Evolutionary conservation across 257 asterid genomes (phyloP), one percentile per base, ranked within the genome.

Genomic region (Hygrophila difformis): DNA sequence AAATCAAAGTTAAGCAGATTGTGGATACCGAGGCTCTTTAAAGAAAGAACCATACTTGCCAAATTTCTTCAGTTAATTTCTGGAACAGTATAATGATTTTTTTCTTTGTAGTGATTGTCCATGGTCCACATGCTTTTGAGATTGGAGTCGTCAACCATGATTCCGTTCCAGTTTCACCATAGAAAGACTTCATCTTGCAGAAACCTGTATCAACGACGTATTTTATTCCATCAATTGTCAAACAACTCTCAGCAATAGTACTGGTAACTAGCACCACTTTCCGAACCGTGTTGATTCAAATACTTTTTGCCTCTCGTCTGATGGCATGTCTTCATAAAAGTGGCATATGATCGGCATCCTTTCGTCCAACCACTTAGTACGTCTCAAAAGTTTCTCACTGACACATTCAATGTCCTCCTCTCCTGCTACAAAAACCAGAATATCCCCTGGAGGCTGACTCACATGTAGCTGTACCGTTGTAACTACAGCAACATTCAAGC

Each of bases 141-240:
- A 88, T 68, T 20, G 97, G 95, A 54, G 89, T 69, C 33, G 79
- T 59, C 71, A 81, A 51, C 47, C 84, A 56, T 18, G 94, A 78
- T 46, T 88, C 95, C 97, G 84, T 79, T 50, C 97, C 97, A 1
- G 95, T 76, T 52, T 89, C 68, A 20, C 95, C 95, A 60, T 81
- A 81, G 53, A 84, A 88, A 4, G 95, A 79, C 63, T 84, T 88
- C 87, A 85, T 88, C 66, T 88, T 88, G 47, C 76, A 77, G 61
- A 88, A 88, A 40, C 97, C 97, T 0, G 97, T 95, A 68, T 88
- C 97, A 39, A 88, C 84, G 51, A 88, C 94, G 61, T 81, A 88
- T 59, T 88, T 88, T 53, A 88, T 84, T 57, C 97, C 94, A 62
- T 88, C 97, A 20, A 88, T 88, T 9, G 97, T 88, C 76, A 88